Evolutionary conservation across 768 basidiomycete species (phyloP).

Genomic region (Suillus cothurnatus): DNA sequence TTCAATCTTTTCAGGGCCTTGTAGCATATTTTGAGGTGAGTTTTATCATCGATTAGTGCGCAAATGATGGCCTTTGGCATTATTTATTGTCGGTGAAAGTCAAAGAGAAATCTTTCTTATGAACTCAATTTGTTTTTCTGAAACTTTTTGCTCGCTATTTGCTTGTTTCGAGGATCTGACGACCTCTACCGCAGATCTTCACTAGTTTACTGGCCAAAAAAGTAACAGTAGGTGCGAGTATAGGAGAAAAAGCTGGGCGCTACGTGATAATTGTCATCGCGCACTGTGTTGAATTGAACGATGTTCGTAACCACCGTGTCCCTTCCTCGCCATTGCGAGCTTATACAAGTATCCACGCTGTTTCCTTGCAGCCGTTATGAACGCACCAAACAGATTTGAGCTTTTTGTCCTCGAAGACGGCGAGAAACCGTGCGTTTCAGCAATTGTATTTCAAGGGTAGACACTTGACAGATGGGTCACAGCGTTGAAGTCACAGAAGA

Average conservation of each 20-base stretch:
- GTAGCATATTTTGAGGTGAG: slow-evolving; percentile 18
- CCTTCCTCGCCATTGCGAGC: background rate
- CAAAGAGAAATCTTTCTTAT: slow-evolving; percentile 31
- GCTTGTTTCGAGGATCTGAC: slow-evolving; percentile 14
- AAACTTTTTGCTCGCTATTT: slow-evolving; percentile 8
- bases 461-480: slow-evolving; percentile 14
- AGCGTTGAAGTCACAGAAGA: slow-evolving; percentile 94
- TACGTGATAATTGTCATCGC: background rate
- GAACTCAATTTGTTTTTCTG: slow-evolving; percentile 59
- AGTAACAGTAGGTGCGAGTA: background rate
- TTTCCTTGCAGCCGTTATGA: slow-evolving; percentile 52
- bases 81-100: slow-evolving; percentile 77
- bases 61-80: slow-evolving; percentile 51
- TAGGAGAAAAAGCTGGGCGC: background rate
- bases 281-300: slow-evolving; percentile 6
- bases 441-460: slow-evolving; percentile 15
- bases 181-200: background rate
- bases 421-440: slow-evolving; percentile 81
- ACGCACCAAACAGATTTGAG: slow-evolving; percentile 93
- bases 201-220: background rate
- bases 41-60: slow-evolving; percentile 5
- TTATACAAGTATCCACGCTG: background rate
- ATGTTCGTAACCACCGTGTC: slow-evolving; percentile 2
- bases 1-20: slow-evolving; percentile 17
- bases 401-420: slow-evolving; percentile 90